Percentiles rank a stretch among this genome's conserved stretches.
Conservation (phyloP, 176 grass and related monocot genomes). For the Melocanna baccifera region DNA sequence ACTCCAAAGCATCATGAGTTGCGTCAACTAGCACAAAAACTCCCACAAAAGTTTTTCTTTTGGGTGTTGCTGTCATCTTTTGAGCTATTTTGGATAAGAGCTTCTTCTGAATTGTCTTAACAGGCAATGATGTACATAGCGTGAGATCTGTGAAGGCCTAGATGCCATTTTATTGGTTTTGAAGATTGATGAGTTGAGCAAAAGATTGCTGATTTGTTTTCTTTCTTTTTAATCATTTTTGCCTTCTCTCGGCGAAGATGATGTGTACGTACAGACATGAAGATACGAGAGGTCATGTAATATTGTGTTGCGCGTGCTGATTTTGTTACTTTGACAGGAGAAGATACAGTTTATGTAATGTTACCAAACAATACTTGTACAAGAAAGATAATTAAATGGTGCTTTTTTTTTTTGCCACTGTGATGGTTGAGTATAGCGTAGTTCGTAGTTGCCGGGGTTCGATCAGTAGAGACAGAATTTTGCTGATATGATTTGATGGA, state of each 20-base stretch:
- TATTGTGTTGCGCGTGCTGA: neutral
- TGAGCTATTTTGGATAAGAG: slow-evolving; percentile 1
- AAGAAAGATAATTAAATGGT: neutral
- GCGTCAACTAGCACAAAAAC: neutral
- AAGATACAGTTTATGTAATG: neutral
- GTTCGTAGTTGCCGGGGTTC: neutral
- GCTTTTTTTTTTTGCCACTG: neutral
- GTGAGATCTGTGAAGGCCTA: slow-evolving; percentile 7
- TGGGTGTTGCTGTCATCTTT: neutral
- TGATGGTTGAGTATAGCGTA: neutral
- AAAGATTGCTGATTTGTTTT: slow-evolving; percentile 13
- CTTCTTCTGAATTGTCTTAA: slow-evolving; percentile 31
- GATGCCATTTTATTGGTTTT: neutral
- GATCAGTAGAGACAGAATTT: neutral
- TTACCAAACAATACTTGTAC: neutral
- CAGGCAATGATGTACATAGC: slow-evolving; percentile 53
- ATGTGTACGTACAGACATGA: neutral
- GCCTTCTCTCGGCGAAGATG: neutral
- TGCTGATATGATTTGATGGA: neutral
- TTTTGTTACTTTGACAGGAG: neutral
- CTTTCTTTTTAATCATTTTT: neutral
- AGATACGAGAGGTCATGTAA: neutral
- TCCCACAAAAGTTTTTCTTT: neutral
- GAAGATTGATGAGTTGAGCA: slow-evolving; percentile 11
- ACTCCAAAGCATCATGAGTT: neutral